Evolutionary conservation across 2,329 filamentous ascomycete genomes (phyloP).

Genomic region (Hymenoscyphus scutula): DNA sequence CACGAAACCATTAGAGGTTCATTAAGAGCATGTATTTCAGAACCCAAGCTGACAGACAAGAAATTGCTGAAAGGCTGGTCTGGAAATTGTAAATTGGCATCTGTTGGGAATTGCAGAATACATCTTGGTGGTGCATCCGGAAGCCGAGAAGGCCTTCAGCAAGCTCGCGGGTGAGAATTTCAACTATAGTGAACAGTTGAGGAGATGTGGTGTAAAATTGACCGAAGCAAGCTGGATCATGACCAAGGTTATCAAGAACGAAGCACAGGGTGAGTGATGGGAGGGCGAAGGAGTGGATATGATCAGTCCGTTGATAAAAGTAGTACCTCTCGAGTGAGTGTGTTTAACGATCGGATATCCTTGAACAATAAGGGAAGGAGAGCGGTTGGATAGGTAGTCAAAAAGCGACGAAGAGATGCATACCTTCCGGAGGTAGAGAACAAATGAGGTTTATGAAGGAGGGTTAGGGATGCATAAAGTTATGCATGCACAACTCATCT

Average conservation of each 20-base stretch:
- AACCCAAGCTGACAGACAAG: neutral
- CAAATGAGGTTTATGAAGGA: no score
- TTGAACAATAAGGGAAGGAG: neutral
- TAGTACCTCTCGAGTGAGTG: neutral
- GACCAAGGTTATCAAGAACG: neutral
- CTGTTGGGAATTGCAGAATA: neutral
- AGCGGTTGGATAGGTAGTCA: neutral
- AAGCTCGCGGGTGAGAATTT: neutral
- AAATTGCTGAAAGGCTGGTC: neutral
- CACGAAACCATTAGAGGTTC: neutral
- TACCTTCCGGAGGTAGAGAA: no score
- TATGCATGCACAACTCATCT: no score
- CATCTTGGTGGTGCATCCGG: neutral
- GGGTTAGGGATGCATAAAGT: no score
- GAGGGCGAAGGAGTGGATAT: neutral
- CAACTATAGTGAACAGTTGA: neutral
- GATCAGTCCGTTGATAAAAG: neutral
- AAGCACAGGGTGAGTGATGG: neutral
- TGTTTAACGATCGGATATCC: no score
- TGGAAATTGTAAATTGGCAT: neutral
- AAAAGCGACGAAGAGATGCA: neutral
- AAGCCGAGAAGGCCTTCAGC: neutral
- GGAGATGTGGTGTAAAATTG: neutral
- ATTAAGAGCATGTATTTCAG: neutral
- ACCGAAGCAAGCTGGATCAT: neutral